These are phyloP conservation scores for Nosema muscidifuracis DNA, from an alignment of 371 early-diverging fungal species.

Conservation along the genomic window DNA sequence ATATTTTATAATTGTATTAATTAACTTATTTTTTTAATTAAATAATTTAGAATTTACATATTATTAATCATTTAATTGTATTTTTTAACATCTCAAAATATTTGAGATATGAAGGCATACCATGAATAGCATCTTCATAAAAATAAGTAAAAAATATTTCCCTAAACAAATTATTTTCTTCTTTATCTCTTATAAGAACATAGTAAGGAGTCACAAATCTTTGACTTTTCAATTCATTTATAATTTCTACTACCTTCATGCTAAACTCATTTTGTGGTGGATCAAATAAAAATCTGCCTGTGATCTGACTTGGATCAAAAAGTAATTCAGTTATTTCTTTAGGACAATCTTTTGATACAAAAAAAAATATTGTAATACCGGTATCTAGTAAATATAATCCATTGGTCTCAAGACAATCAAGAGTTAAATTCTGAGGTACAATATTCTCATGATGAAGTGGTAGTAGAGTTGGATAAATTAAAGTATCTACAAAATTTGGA, in stretches of 20 bases:
- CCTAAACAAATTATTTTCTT: constrained; percentile 11
- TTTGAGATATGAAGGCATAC: constrained; percentile 29
- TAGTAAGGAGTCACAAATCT: constrained; percentile 50
- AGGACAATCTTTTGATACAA: constrained; percentile 51
- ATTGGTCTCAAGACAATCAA: constrained; percentile 33
- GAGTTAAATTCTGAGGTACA: constrained; percentile 45
- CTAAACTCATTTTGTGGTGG: constrained; percentile 46
- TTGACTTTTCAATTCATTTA: constrained; percentile 21
- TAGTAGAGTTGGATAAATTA: constrained; percentile 60
- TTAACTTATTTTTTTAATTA: too few species aligned
- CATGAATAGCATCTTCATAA: constrained; percentile 46
- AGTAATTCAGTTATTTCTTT: constrained; percentile 19
- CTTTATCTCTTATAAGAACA: constrained; percentile 40
- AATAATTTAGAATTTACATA: too few species aligned
- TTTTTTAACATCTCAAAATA: constrained; percentile 23
- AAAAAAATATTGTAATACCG: constrained; percentile 59
- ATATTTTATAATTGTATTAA: too few species aligned
- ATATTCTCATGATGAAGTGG: constrained; percentile 34
- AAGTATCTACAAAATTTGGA: constrained; percentile 48
- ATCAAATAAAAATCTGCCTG: constrained; percentile 38
- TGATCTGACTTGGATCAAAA: constrained; percentile 2
- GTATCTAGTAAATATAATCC: constrained; percentile 60
- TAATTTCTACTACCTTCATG: constrained; percentile 28
- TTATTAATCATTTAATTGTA: not conserved
- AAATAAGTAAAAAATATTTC: constrained; percentile 58